Conservation (phyloP, 306 rosid genomes). For the Abrus precatorius region DNA sequence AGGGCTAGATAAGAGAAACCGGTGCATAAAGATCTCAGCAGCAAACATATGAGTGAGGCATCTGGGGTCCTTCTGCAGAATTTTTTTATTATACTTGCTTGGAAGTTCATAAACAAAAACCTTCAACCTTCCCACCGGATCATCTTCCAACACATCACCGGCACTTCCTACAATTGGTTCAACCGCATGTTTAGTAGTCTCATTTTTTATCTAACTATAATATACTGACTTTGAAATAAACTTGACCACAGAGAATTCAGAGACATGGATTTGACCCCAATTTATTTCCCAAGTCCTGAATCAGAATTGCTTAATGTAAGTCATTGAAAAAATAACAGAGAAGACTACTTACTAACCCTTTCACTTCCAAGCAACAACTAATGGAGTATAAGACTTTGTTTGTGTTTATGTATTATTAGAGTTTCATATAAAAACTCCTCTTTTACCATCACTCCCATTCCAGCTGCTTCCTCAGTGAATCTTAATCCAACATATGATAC, state of each 20-base stretch:
- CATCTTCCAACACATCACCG: conserved; percentile 97
- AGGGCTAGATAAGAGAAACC: conserved; percentile 92
- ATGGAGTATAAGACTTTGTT: background rate
- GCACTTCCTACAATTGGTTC: conserved; percentile 81
- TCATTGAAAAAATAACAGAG: background rate
- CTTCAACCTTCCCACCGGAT: conserved; percentile 98
- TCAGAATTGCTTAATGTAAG: background rate
- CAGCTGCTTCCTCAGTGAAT: background rate
- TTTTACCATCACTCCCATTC: background rate
- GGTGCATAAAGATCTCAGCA: conserved; percentile 98
- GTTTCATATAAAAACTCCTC: background rate
- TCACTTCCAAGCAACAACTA: conserved; percentile 6
- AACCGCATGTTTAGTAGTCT: conserved; percentile 41
- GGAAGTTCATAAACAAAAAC: conserved; percentile 99
- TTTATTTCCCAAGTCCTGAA: conserved; percentile 14
- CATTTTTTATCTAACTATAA: conserved; percentile 6
- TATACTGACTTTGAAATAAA: background rate
- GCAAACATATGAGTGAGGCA: conserved; percentile 99
- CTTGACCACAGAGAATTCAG: background rate
- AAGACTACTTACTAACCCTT: conserved; percentile 16
- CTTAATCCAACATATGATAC: background rate
- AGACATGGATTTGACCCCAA: background rate
- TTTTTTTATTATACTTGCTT: conserved; percentile 96
- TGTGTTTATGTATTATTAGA: background rate
- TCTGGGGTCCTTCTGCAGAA: conserved; percentile 94